These are phyloP conservation scores for Fraxinus cuspidata DNA, from an alignment of 257 asterid genomes.

Conservation along the genomic window DNA sequence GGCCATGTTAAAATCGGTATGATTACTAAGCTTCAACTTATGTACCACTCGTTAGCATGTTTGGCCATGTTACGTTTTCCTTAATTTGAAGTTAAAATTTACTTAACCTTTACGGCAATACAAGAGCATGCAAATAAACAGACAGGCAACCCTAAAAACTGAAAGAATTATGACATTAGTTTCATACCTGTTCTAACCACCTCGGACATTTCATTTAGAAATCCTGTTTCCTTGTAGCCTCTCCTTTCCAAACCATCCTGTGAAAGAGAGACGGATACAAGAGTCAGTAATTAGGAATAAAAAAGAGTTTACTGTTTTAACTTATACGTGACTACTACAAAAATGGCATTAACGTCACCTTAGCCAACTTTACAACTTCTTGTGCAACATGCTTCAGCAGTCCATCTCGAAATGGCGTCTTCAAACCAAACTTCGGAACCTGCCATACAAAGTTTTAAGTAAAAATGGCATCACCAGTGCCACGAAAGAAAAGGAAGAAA, in stretches of 20 bases:
- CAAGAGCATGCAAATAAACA: not conserved
- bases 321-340: not conserved
- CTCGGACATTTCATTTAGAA: conserved; percentile 76
- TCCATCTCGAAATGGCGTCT: conserved; percentile 97
- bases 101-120: no score
- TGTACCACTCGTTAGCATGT: not conserved
- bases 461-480: conserved; percentile 12
- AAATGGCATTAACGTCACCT: conserved; percentile 34
- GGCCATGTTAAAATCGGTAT: not conserved
- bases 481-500: not conserved
- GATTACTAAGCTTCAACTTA: not conserved
- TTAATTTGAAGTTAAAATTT: no score
- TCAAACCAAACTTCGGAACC: conserved; percentile 81
- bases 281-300: conserved; percentile 2
- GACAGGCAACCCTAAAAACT: not conserved
- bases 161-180: no score
- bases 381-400: conserved; percentile 93
- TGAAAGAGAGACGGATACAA: conserved; percentile 19
- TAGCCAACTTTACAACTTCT: conserved; percentile 78
- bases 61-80: not conserved
- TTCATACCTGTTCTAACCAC: conserved; percentile 76
- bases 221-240: conserved; percentile 91
- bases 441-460: conserved; percentile 36
- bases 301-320: not conserved
- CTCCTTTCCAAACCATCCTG: conserved; percentile 97